Evolutionary conservation across 2,329 filamentous ascomycete species (phyloP).

Genomic region (Botrytis sinoallii): DNA sequence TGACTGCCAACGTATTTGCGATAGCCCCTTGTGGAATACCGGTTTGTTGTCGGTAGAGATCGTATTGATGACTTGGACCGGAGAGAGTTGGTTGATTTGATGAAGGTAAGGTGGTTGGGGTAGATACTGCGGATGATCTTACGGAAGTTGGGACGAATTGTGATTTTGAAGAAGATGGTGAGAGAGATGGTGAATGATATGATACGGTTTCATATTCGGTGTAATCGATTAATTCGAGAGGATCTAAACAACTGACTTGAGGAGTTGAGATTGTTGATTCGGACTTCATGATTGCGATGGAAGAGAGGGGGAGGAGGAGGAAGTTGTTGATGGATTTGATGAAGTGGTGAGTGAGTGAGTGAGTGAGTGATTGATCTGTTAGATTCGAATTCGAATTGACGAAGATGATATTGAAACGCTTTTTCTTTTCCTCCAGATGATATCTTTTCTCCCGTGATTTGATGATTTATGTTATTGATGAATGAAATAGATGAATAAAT

Average conservation of each 20-base stretch:
- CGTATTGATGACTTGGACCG: constrained; percentile 91
- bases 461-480: neutral
- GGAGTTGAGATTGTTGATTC: constrained; percentile 20
- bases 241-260: constrained; percentile 35
- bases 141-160: constrained; percentile 43
- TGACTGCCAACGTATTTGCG: constrained; percentile 75
- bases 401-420: neutral
- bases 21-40: constrained; percentile 83
- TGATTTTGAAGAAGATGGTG: constrained; percentile 53
- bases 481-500: neutral
- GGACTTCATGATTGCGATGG: constrained; percentile 5
- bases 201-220: constrained; percentile 60
- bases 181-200: constrained; percentile 60
- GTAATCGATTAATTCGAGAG: constrained; percentile 58
- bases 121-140: constrained; percentile 48
- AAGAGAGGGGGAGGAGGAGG: neutral
- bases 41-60: constrained; percentile 92
- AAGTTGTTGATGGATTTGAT: neutral
- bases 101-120: constrained; percentile 52
- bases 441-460: neutral
- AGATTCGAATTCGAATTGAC: neutral
- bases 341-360: too few species aligned
- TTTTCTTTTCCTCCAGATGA: neutral
- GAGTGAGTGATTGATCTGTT: neutral
- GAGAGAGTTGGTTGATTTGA: constrained; percentile 57